A percentile compares a stretch with the other conserved stretches of the same genome.
These are phyloP conservation scores for Crucibulum laeve DNA, from an alignment of 768 basidiomycete genomes.

Conservation along the genomic window DNA sequence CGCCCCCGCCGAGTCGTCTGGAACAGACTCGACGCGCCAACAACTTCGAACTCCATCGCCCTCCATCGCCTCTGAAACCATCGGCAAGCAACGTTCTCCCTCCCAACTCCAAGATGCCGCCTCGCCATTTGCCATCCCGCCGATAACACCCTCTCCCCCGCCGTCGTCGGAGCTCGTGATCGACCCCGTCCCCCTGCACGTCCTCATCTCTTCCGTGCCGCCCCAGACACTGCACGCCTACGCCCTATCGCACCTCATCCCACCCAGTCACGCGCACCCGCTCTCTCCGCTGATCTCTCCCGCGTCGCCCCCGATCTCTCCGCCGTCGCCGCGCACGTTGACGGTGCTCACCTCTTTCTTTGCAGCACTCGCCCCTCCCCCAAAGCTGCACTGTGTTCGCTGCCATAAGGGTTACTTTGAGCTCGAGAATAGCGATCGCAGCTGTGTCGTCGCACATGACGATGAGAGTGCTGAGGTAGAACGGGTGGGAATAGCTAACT, in stretches of 20 bases:
- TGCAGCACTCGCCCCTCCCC: constrained; percentile 57
- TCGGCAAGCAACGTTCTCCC: not conserved
- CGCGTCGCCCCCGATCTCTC: constrained; percentile 15
- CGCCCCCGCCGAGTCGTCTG: too few relatives aligned
- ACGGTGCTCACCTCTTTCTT: constrained; percentile 55
- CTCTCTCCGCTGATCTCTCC: constrained; percentile 19
- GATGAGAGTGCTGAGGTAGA: constrained; percentile 79
- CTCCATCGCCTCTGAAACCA: not conserved
- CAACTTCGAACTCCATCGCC: not conserved
- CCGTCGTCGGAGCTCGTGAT: not conserved
- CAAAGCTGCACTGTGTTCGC: constrained; percentile 66
- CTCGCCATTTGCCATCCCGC: not conserved
- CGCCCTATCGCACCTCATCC: constrained; percentile 45
- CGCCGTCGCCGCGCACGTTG: constrained; percentile 35
- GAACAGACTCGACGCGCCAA: not conserved
- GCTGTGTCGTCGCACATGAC: constrained; percentile 70
- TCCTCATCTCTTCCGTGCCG: not conserved
- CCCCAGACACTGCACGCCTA: constrained; percentile 59
- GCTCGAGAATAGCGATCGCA: constrained; percentile 68
- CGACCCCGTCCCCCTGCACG: not conserved
- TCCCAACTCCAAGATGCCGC: not conserved
- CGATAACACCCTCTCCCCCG: not conserved
- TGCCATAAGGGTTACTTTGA: constrained; percentile 71
- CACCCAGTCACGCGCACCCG: constrained; percentile 26
- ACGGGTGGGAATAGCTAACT: constrained; percentile 36